Evolutionary conservation across 805 yeast species (phyloP).

Genomic region (Yarrowia deformans): DNA sequence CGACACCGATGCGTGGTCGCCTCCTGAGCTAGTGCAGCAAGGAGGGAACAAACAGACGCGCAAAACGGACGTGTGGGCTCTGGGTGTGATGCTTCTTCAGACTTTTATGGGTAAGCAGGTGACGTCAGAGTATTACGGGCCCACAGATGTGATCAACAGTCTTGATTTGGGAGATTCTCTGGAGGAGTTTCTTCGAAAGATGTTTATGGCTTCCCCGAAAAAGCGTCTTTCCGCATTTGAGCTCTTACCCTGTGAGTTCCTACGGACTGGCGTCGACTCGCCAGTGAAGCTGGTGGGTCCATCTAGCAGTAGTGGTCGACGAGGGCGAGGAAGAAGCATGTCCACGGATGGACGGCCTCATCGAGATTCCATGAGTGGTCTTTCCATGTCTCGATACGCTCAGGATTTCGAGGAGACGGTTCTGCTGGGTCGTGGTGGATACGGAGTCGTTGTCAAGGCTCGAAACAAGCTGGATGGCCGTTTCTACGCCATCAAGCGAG

Average conservation of each 20-base stretch:
- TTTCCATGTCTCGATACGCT: conserved; percentile 66
- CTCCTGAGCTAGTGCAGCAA: conserved; percentile 70
- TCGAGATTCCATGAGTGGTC: conserved; percentile 41
- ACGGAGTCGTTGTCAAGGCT: conserved; percentile 98
- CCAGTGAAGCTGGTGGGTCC: conserved; percentile 20
- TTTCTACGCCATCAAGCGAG: conserved; percentile 91
- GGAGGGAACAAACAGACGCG: conserved; percentile 62
- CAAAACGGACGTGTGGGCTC: conserved; percentile 92
- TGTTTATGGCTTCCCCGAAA: conserved; percentile 69
- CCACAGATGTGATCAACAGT: conserved; percentile 65
- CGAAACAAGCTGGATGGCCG: conserved; percentile 93
- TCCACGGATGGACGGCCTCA: conserved; percentile 28
- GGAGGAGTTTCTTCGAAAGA: conserved; percentile 67
- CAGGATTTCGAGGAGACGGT: conserved; percentile 96
- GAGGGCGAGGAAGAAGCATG: conserved; percentile 20
- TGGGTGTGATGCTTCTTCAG: conserved; percentile 79
- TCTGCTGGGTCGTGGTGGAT: conserved; percentile 90
- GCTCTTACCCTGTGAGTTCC: conserved; percentile 79
- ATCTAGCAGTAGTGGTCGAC: background rate
- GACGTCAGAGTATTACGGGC: conserved; percentile 62
- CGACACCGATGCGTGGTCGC: conserved; percentile 61
- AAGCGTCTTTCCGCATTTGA: conserved; percentile 86
- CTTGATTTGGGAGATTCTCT: conserved; percentile 63
- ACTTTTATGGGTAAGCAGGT: conserved; percentile 67
- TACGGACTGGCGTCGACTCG: conserved; percentile 59